Percentiles rank a stretch among this genome's conserved stretches.
Conservation (phyloP, 306 rosid genomes). For the Trifolium repens region DNA sequence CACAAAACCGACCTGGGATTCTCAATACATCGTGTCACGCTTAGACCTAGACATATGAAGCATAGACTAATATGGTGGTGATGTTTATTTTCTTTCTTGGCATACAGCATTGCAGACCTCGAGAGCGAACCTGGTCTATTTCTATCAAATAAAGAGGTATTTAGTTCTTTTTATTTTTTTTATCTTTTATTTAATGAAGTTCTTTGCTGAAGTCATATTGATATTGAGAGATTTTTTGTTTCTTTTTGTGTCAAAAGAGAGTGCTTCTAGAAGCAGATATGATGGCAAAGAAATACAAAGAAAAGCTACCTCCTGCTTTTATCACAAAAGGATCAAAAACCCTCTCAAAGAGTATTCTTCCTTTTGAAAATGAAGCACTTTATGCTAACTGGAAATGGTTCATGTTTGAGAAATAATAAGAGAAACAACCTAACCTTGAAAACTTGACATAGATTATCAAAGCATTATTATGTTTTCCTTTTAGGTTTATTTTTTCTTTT, state of each 20-base stretch:
- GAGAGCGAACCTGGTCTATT: slow-evolving; percentile 91
- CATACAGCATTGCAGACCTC: slow-evolving; percentile 82
- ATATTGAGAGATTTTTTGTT: neutral
- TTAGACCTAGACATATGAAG: too few species aligned
- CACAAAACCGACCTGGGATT: too few species aligned
- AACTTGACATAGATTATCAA: too few species aligned
- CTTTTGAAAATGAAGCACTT: slow-evolving; percentile 66
- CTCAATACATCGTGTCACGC: too few species aligned
- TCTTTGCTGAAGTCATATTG: slow-evolving; percentile 3
- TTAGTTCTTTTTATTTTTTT: neutral
- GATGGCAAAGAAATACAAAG: slow-evolving; percentile 80
- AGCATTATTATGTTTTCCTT: too few species aligned
- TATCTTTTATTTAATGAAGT: too few species aligned
- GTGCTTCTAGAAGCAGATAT: slow-evolving; percentile 73
- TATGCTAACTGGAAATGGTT: slow-evolving; percentile 91
- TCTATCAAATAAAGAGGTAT: slow-evolving; percentile 76
- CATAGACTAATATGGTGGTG: too few species aligned
- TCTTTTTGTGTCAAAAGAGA: slow-evolving; percentile 44
- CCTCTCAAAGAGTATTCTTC: slow-evolving; percentile 40
- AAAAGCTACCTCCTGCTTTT: slow-evolving; percentile 54
- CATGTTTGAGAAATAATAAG: slow-evolving; percentile 58
- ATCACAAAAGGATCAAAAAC: slow-evolving; percentile 32
- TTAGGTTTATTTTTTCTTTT: too few species aligned
- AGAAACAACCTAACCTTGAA: neutral
- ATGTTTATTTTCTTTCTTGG: neutral